Percentiles rank a stretch among this genome's conserved stretches.
These are phyloP conservation scores for Rubus parviflorus DNA, from an alignment of 306 rosid genomes.

Conservation along the genomic window DNA sequence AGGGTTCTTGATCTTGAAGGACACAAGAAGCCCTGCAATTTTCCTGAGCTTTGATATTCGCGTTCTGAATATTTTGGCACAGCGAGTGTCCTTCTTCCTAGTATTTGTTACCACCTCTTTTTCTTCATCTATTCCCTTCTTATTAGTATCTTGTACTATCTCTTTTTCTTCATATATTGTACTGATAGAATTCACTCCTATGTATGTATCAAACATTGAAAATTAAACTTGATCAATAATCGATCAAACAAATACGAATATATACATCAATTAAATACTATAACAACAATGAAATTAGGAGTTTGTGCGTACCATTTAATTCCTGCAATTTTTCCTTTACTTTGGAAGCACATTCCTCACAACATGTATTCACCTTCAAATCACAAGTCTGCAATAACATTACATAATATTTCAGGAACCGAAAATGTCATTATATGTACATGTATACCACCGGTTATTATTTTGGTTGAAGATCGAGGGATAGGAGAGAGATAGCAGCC, in stretches of 20 bases:
- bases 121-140: neutral
- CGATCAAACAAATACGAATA: no score
- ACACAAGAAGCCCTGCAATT: neutral
- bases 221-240: neutral
- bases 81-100: neutral
- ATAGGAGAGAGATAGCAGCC: neutral
- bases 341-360: neutral
- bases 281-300: neutral
- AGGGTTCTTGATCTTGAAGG: neutral
- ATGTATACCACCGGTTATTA: no score
- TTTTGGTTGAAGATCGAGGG: neutral
- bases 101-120: neutral
- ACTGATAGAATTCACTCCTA: neutral
- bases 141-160: neutral
- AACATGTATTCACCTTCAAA: conserved; percentile 9
- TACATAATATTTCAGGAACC: no score
- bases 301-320: neutral
- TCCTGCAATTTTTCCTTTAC: conserved; percentile 3
- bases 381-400: neutral
- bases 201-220: neutral
- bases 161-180: neutral
- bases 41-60: conserved; percentile 3
- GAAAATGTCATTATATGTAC: no score
- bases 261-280: neutral
- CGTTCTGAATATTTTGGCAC: neutral